Evolutionary conservation across 345 rosid genomes (phyloP).

Genomic region (Eucalyptus camaldulensis): DNA sequence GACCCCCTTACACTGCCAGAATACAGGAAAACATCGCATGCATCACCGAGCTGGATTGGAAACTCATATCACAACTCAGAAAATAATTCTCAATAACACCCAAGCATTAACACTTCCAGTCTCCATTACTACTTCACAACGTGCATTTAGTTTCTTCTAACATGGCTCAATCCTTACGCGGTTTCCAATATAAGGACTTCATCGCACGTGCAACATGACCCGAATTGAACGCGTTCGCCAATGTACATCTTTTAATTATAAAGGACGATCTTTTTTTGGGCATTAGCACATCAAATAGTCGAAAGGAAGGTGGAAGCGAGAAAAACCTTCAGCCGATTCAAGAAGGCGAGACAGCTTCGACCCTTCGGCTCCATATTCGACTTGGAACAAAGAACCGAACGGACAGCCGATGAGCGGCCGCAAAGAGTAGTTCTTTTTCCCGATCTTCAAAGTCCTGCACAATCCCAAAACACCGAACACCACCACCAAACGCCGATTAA

Average conservation of each 20-base stretch:
- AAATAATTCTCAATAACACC: background rate
- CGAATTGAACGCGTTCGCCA: background rate
- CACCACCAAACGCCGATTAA: background rate
- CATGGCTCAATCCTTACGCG: background rate
- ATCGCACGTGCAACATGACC: background rate
- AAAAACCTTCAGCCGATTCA: slow-evolving; percentile 41
- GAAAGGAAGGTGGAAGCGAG: background rate
- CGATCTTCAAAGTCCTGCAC: slow-evolving; percentile 61
- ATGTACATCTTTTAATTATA: background rate
- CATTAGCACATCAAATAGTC: background rate
- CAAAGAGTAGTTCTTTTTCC: slow-evolving; percentile 47
- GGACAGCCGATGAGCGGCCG: slow-evolving; percentile 77
- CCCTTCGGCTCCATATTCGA: slow-evolving; percentile 53
- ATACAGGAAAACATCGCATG: background rate
- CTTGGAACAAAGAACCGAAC: slow-evolving; percentile 76
- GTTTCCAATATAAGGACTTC: background rate
- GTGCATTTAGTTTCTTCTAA: background rate
- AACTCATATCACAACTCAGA: background rate
- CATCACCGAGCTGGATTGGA: background rate
- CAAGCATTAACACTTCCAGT: background rate
- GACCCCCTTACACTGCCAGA: background rate
- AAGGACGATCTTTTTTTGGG: background rate
- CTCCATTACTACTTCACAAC: background rate
- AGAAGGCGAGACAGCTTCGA: slow-evolving; percentile 37
- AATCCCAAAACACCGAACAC: background rate